Percentiles rank a stretch among this genome's conserved stretches.
Conservation (phyloP, 2,329 filamentous ascomycete genomes). For the Beauveria caledonica region DNA sequence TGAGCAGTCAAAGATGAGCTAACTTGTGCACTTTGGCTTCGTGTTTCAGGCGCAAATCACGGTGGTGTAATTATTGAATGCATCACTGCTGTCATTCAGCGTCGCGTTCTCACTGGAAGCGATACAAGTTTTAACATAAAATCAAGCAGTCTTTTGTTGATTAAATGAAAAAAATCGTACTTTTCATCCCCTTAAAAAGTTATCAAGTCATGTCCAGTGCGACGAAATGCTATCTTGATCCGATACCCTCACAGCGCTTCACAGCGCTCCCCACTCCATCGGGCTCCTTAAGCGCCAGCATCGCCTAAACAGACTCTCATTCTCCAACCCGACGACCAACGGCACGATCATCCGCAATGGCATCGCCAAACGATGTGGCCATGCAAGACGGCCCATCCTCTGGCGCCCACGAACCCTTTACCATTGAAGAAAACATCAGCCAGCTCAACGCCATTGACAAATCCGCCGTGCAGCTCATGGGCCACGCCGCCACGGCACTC, state of each 20-base stretch:
- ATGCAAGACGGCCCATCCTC: slow-evolving; percentile 21
- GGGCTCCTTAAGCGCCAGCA: neutral
- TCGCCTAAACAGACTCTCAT: neutral
- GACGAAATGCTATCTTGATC: too few relatives aligned
- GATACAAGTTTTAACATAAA: too few relatives aligned
- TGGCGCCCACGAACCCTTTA: slow-evolving; percentile 46
- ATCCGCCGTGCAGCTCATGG: slow-evolving; percentile 34
- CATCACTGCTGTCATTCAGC: too few relatives aligned
- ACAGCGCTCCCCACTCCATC: neutral
- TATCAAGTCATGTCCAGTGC: too few relatives aligned
- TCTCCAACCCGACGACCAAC: neutral
- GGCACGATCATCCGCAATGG: slow-evolving; percentile 18
- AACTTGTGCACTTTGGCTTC: too few relatives aligned
- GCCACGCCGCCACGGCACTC: slow-evolving; percentile 38
- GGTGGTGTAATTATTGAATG: too few relatives aligned
- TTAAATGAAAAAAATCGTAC: neutral
- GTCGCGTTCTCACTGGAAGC: too few relatives aligned
- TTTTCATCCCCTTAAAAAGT: too few relatives aligned
- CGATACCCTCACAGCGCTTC: neutral
- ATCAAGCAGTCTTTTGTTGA: neutral
- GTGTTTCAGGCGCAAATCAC: too few relatives aligned
- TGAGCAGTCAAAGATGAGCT: too few relatives aligned
- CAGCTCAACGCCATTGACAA: slow-evolving; percentile 75
- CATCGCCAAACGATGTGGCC: slow-evolving; percentile 22
- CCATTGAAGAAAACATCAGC: slow-evolving; percentile 67